Evolutionary conservation across 1,139 yeast species (phyloP).

Genomic region (Suhomyces wounanorum): DNA sequence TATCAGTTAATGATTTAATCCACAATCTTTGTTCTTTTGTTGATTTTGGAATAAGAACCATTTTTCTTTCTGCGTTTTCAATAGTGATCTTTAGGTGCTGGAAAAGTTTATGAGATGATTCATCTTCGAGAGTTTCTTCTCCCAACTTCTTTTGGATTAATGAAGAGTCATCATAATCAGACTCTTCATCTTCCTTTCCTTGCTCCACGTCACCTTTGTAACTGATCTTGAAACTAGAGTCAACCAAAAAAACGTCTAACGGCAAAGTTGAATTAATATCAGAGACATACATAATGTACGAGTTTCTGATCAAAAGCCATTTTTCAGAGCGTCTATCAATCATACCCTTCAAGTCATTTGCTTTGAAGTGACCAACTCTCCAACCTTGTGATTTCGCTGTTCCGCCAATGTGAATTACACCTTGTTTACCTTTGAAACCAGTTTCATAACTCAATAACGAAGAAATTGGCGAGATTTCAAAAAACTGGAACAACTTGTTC

Average conservation of each 20-base stretch:
- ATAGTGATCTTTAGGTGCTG: constrained; percentile 60
- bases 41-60: constrained; percentile 74
- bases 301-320: constrained; percentile 86
- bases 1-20: constrained; percentile 70
- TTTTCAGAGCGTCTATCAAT: constrained; percentile 85
- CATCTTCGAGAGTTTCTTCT: constrained; percentile 24
- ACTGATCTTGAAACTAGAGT: constrained; percentile 61
- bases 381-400: constrained; percentile 90
- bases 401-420: constrained; percentile 75
- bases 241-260: constrained; percentile 86
- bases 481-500: constrained; percentile 77
- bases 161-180: constrained; percentile 49
- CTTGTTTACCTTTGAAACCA: constrained; percentile 86
- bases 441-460: constrained; percentile 81
- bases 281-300: constrained; percentile 83
- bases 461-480: constrained; percentile 88
- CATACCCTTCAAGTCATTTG: constrained; percentile 81
- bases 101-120: constrained; percentile 30
- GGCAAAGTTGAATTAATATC: constrained; percentile 86
- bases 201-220: constrained; percentile 45
- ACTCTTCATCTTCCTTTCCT: constrained; percentile 41
- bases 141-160: constrained; percentile 29
- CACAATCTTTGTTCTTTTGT: constrained; percentile 71
- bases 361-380: constrained; percentile 88
- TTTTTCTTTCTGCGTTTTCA: constrained; percentile 75